Percentiles rank a stretch among this genome's conserved stretches.
Evolutionary conservation across 225 moss, liverwort and hornwort genomes (phyloP).

Genomic region (Pleurozium schreberi): DNA sequence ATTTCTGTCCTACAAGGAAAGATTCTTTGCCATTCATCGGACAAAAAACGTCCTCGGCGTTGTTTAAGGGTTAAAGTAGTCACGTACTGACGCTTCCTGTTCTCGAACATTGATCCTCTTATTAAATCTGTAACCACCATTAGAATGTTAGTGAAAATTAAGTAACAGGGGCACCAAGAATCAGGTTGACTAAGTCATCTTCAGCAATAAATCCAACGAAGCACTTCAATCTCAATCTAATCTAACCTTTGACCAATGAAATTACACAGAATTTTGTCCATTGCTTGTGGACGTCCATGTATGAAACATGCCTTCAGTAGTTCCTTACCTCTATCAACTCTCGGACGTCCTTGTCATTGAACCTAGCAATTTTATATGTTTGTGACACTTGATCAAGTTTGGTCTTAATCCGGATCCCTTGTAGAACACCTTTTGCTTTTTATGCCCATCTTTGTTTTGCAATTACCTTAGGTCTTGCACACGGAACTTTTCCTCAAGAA

Average conservation of each 20-base stretch:
- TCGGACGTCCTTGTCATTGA: conserved; percentile 35
- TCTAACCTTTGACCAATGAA: too few relatives aligned
- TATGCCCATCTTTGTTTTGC: conserved; percentile 36
- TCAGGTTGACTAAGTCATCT: not conserved
- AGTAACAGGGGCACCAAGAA: not conserved
- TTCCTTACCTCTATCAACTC: conserved; percentile 35
- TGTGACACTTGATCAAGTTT: conserved; percentile 8
- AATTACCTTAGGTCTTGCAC: conserved; percentile 21
- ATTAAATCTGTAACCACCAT: not conserved
- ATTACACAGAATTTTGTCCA: too few relatives aligned
- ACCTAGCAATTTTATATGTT: conserved; percentile 45
- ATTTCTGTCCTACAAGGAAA: too few relatives aligned
- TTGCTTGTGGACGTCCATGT: too few relatives aligned
- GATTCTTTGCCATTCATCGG: too few relatives aligned
- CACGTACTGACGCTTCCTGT: conserved; percentile 10
- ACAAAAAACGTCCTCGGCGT: too few relatives aligned
- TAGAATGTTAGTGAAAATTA: not conserved
- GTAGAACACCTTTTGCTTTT: conserved; percentile 57
- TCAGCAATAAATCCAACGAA: not conserved
- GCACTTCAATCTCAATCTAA: too few relatives aligned
- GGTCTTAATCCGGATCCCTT: conserved; percentile 51
- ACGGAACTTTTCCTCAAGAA: conserved; percentile 41
- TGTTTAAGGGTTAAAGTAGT: too few relatives aligned
- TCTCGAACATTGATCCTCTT: conserved; percentile 16
- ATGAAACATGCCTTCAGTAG: too few relatives aligned